phyloP scores from a whole-genome alignment of 164 flowering plant species.

The Kalanchoe fedtschenkoi region DNA sequence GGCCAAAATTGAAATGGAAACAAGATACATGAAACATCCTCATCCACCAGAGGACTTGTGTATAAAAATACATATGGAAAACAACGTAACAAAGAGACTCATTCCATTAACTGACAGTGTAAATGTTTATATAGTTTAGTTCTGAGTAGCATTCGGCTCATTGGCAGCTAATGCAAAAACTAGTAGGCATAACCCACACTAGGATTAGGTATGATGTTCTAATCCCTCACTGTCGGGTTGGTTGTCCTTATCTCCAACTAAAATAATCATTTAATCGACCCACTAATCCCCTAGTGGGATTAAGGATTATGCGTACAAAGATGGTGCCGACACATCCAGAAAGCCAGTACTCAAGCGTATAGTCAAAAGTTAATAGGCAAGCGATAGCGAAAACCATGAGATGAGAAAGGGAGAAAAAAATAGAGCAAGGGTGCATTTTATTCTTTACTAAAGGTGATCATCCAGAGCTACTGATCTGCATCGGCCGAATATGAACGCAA shows the following conservation, averaged over 20 bases:
- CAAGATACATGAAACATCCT: not conserved
- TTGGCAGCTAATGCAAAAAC: slow-evolving; percentile 2
- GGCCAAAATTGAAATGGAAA: not conserved
- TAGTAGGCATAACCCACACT: slow-evolving; percentile 2
- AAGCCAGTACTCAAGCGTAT: not conserved
- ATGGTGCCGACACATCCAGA: slow-evolving; percentile 4
- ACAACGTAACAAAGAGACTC: not conserved
- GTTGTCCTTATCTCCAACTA: not conserved
- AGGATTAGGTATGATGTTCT: not conserved
- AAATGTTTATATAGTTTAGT: slow-evolving; percentile 1
- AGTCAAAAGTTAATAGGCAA: not conserved
- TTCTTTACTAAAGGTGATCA: not conserved
- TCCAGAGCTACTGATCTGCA: not conserved
- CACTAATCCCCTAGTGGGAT: slow-evolving; percentile 3
- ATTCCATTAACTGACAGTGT: not conserved
- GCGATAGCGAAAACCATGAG: no score
- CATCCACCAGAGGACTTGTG: not conserved
- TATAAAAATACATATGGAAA: not conserved
- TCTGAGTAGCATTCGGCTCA: not conserved
- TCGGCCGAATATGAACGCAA: not conserved
- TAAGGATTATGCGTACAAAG: not conserved
- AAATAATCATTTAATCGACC: slow-evolving; percentile 3
- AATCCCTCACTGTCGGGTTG: not conserved
- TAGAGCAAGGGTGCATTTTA: not conserved
- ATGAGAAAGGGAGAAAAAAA: no score